Percentiles rank a stretch among this genome's conserved stretches.
phyloP scores from a whole-genome alignment of 2,329 filamentous ascomycete genomes.

The Penicillium corylophilum region DNA sequence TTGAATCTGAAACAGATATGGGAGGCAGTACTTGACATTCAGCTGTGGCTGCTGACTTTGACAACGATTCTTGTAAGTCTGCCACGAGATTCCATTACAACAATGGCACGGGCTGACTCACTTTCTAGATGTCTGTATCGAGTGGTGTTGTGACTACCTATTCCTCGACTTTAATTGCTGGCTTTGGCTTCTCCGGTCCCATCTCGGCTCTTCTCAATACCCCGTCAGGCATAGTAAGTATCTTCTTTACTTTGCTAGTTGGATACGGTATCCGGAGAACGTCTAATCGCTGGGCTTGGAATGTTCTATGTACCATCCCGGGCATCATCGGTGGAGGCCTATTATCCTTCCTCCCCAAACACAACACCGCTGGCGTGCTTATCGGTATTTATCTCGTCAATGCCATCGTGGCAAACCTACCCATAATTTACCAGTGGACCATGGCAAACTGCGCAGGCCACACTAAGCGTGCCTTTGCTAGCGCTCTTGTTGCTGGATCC shows the following conservation, averaged over 20 bases:
- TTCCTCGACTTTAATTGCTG: slow-evolving; percentile 42
- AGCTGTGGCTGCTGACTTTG: slow-evolving; percentile 47
- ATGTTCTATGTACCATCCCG: slow-evolving; percentile 47
- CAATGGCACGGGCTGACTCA: slow-evolving; percentile 15
- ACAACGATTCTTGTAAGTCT: slow-evolving; percentile 20
- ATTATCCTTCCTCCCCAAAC: slow-evolving; percentile 36
- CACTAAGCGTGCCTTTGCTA: slow-evolving; percentile 51
- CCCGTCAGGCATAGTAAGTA: slow-evolving; percentile 44
- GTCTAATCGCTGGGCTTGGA: slow-evolving; percentile 43
- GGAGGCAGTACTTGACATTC: slow-evolving; percentile 47
- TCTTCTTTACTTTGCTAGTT: slow-evolving; percentile 42
- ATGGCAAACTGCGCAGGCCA: slow-evolving; percentile 51
- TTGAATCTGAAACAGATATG: slow-evolving; percentile 50
- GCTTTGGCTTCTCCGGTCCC: slow-evolving; percentile 45
- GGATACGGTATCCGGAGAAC: slow-evolving; percentile 42
- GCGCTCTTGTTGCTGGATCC: slow-evolving; percentile 46
- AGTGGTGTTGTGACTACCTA: slow-evolving; percentile 50
- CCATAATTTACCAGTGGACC: slow-evolving; percentile 49
- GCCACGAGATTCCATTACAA: not conserved
- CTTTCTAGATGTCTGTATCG: slow-evolving; percentile 34
- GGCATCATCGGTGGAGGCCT: slow-evolving; percentile 47
- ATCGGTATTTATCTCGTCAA: slow-evolving; percentile 49
- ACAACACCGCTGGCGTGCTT: slow-evolving; percentile 45
- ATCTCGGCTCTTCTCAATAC: slow-evolving; percentile 47
- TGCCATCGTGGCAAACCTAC: slow-evolving; percentile 44